Evolutionary conservation across 176 grass and related monocot genomes (phyloP), one percentile per base, ranked within the genome.

Genomic region (Microstegium vimineum): DNA sequence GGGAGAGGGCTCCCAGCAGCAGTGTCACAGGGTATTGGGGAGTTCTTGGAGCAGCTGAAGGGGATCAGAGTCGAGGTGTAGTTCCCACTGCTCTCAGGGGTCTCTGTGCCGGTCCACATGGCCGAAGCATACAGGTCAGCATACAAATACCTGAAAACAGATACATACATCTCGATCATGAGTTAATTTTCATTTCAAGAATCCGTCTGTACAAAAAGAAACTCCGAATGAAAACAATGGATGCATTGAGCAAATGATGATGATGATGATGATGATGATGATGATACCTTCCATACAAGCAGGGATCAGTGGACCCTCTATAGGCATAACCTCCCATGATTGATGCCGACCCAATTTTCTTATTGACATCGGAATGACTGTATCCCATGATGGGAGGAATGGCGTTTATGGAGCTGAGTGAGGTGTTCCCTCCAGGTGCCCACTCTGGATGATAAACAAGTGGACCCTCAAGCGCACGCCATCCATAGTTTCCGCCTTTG

Each of bases 401-500:
- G 54, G 69, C 35, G 7, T 94, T 83, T 73, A 91, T 88, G 26
- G 85, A 85, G 14, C 22, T 80, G 26, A 83, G 51, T 0, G 91
- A 91, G 8, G 91, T 91, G 43, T 81, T 92, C 67, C 68, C 91
- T 88, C 85, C 22, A 23, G 84, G 86, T 37, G 89, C 2, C 77
- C 23, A 54, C 52, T 81, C 10, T 78, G 82, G 88, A 81, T 88
- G 11, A 43, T 35, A 81, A 62, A 86, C 69, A 60, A 82, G 70
- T 7, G 45, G 88, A 30, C 81, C 88, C 91, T 92, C 94, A 0
- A 94, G 89, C 3, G 47, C 82, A 23, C 89, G 81, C 91, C 91
- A 97, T 71, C 94, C 91, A 7, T 97, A 97, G 81, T 97, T 97
- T 69, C 94, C 94, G 5, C 85, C 91, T 65, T 94, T 94, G 35